A percentile compares a stretch with the other conserved stretches of the same genome.
phyloP scores from a whole-genome alignment of 2,329 filamentous ascomycete species.

The Chalara sp. region DNA sequence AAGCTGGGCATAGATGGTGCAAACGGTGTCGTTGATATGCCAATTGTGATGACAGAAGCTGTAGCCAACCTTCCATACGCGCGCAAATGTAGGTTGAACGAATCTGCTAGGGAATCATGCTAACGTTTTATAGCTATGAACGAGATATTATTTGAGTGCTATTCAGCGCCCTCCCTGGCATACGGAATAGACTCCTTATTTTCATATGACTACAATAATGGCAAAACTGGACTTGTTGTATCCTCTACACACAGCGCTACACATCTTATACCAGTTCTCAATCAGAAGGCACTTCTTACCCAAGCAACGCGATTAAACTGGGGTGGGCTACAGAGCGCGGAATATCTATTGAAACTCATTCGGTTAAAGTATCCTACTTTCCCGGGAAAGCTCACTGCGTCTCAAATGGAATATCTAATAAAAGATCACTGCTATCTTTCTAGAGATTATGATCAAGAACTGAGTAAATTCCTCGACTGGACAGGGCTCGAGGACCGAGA shows the following conservation, averaged over 20 bases:
- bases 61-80: constrained; percentile 88
- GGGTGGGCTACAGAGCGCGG: constrained; percentile 84
- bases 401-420: constrained; percentile 82
- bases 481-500: constrained; percentile 85
- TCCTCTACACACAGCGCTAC: constrained; percentile 92
- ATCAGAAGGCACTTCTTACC: constrained; percentile 74
- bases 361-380: constrained; percentile 88
- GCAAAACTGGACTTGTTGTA: constrained; percentile 78
- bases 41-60: constrained; percentile 92
- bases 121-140: constrained; percentile 68
- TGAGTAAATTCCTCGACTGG: constrained; percentile 78
- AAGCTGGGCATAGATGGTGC: constrained; percentile 80
- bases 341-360: constrained; percentile 86
- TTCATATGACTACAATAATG: constrained; percentile 83
- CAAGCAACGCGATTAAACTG: constrained; percentile 90
- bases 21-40: constrained; percentile 71
- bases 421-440: constrained; percentile 87
- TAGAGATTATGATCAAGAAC: constrained; percentile 72
- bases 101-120: constrained; percentile 3
- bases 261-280: constrained; percentile 87
- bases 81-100: constrained; percentile 62
- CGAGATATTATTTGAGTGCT: constrained; percentile 95
- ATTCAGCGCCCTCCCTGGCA: constrained; percentile 79
- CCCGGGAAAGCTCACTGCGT: constrained; percentile 75
- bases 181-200: constrained; percentile 97